A percentile compares a stretch with the other conserved stretches of the same genome.
These are phyloP conservation scores for Elaeis guineensis DNA, from an alignment of 176 grass and related monocot genomes.

Conservation along the genomic window DNA sequence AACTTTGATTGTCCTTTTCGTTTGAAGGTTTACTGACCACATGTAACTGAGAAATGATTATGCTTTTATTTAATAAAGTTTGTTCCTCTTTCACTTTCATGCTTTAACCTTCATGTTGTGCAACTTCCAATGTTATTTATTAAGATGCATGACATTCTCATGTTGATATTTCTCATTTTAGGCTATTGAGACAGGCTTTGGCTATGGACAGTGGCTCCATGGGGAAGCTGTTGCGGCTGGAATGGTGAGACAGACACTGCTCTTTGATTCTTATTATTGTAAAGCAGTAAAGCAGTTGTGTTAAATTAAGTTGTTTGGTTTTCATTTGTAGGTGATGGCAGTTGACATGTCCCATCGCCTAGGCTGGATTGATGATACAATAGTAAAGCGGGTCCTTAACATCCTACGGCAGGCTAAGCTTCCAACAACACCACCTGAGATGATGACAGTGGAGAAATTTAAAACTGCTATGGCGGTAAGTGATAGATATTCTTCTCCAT, in stretches of 20 bases:
- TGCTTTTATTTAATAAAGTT: no score
- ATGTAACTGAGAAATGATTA: no score
- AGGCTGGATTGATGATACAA: constrained; percentile 84
- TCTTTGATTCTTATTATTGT: no score
- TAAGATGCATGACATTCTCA: constrained; percentile 5
- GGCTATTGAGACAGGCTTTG: constrained; percentile 82
- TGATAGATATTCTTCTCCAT: neutral
- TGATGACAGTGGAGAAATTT: constrained; percentile 89
- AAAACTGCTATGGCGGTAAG: constrained; percentile 86
- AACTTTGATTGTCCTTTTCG: no score
- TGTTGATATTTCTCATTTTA: constrained; percentile 15
- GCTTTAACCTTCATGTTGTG: no score
- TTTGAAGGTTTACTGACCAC: no score
- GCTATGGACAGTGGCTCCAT: constrained; percentile 91
- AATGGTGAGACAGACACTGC: constrained; percentile 28
- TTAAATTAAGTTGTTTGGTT: neutral
- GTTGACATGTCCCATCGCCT: constrained; percentile 83
- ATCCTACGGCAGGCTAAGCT: constrained; percentile 77
- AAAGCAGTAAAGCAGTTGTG: no score
- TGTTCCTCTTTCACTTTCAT: no score
- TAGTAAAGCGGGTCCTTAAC: constrained; percentile 38
- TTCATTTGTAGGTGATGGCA: constrained; percentile 73
- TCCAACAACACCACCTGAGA: constrained; percentile 62
- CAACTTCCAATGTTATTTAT: neutral
- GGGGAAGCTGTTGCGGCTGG: constrained; percentile 90